These are phyloP conservation scores for Sugiyamaella pinicola DNA, from an alignment of 1,139 yeast genomes.

Conservation along the genomic window DNA sequence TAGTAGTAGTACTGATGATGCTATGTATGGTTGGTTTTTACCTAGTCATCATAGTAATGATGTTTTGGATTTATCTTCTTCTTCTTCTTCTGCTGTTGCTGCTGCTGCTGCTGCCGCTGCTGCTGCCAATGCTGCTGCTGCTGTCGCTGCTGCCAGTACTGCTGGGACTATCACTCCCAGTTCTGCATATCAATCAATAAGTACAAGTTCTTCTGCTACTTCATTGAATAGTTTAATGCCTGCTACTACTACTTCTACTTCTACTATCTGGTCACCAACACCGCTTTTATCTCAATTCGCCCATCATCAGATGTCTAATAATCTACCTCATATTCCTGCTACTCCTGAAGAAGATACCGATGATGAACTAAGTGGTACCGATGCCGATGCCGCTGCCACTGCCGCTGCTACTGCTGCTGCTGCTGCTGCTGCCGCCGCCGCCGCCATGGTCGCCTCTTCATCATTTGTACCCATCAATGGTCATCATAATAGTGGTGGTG, in stretches of 20 bases:
- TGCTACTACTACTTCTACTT: conserved; percentile 10
- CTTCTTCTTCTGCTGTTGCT: too few relatives aligned
- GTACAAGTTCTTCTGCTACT: conserved; percentile 9
- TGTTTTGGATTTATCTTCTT: too few relatives aligned
- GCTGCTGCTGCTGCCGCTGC: conserved; percentile 8
- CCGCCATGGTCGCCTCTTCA: not conserved
- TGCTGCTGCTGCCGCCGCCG: conserved; percentile 1
- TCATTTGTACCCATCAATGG: conserved; percentile 4
- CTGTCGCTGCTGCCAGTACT: not conserved
- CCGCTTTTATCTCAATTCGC: conserved; percentile 13
- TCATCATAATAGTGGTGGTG: not conserved
- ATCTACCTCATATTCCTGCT: conserved; percentile 8
- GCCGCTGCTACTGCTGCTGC: conserved; percentile 10
- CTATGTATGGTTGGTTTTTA: conserved; percentile 17
- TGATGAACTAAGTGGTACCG: conserved; percentile 5
- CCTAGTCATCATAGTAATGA: not conserved
- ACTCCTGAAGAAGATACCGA: conserved; percentile 17
- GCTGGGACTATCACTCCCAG: not conserved
- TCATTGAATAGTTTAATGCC: conserved; percentile 12
- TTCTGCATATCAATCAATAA: conserved; percentile 4
- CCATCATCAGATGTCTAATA: not conserved
- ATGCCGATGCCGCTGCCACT: conserved; percentile 9
- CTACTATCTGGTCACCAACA: conserved; percentile 17
- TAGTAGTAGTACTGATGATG: conserved; percentile 22
- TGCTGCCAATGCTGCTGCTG: not conserved